Evolutionary conservation across 2,329 filamentous ascomycete genomes (phyloP), one percentile per base, ranked within the genome.

Genomic region (Beauveria sp.): DNA sequence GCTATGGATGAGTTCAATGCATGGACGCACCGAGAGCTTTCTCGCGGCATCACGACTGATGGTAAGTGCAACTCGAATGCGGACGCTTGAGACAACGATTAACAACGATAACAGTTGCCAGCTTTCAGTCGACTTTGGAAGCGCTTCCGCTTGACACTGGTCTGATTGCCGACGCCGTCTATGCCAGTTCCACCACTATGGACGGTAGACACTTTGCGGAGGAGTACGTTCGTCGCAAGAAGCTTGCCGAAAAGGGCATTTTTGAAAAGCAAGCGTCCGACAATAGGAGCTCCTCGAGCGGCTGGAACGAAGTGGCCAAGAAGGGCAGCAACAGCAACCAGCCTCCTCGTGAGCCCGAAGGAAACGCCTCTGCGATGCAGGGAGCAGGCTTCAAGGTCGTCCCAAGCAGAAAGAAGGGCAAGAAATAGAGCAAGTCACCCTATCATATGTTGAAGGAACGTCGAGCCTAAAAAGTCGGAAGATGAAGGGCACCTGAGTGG

Each of bases 261-360:
- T 81, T 96, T 20, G 89, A 92, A 73, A 88, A 90, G 69, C 84
- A 89, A 60, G 81, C 85, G 18, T 80, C 83, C 53, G 82, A 85
- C 3, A 81, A 79, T 65, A 71, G 81, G 70, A 62, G 74, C 68
- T 64, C 78, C 73, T 66, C 75, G 28, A 87, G 90, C 61, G 93
- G 93, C 22, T 99, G 95, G 95, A 96, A 83, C 68, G 95, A 98
- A 77, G 95, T 99, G 58, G 95, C 95, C 1, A 98, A 98, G 87
- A 97, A 97, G 81, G 89, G 89, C 54, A 76, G 78, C 60, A 77
- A 79, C 61, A 72, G 73, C 54, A 65, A 64, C 57, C 56, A 80
- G 79, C 64, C 56, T 16, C 26, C 62, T n/a, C 45, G 57, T 10
- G 81, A 82, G 38, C 28, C 59, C 9, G 77, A 67, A 72, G 73